Percentiles rank a stretch among this genome's conserved stretches.
Evolutionary conservation across 2,329 filamentous ascomycete species (phyloP).

Genomic region (Alternaria sp.): DNA sequence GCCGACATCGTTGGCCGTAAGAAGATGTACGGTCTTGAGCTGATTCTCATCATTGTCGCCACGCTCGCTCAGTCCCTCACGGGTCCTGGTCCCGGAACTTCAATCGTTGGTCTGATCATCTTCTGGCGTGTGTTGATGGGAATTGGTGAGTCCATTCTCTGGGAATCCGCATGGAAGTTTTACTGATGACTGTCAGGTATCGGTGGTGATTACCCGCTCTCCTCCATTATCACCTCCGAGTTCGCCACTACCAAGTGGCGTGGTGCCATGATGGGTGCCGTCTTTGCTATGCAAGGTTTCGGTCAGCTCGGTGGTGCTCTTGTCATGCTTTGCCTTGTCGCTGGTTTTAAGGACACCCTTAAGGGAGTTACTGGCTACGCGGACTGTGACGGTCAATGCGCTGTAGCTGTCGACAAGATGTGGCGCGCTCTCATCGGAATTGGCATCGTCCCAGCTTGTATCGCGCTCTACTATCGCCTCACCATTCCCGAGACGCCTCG

Average conservation of each 20-base stretch:
- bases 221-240: conserved; percentile 78
- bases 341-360: conserved; percentile 45
- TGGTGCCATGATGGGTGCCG: conserved; percentile 55
- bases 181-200: conserved; percentile 39
- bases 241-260: conserved; percentile 54
- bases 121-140: conserved; percentile 56
- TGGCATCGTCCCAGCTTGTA: conserved; percentile 52
- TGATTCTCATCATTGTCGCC: conserved; percentile 52
- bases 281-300: conserved; percentile 56
- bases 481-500: conserved; percentile 55
- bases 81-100: conserved; percentile 47
- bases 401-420: conserved; percentile 51
- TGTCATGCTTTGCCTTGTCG: conserved; percentile 45
- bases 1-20: conserved; percentile 82
- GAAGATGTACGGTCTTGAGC: conserved; percentile 76
- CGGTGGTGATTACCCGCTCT: conserved; percentile 82
- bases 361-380: conserved; percentile 28
- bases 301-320: conserved; percentile 52
- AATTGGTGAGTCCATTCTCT: conserved; percentile 36
- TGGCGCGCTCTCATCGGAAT: conserved; percentile 55
- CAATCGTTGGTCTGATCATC: conserved; percentile 50
- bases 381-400: conserved; percentile 41
- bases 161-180: conserved; percentile 49
- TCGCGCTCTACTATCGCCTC: conserved; percentile 54
- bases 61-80: conserved; percentile 50